A percentile compares a stretch with the other conserved stretches of the same genome.
These are phyloP conservation scores for Agaricales sp. DNA, from an alignment of 1,284 basidiomycete genomes.

Conservation along the genomic window DNA sequence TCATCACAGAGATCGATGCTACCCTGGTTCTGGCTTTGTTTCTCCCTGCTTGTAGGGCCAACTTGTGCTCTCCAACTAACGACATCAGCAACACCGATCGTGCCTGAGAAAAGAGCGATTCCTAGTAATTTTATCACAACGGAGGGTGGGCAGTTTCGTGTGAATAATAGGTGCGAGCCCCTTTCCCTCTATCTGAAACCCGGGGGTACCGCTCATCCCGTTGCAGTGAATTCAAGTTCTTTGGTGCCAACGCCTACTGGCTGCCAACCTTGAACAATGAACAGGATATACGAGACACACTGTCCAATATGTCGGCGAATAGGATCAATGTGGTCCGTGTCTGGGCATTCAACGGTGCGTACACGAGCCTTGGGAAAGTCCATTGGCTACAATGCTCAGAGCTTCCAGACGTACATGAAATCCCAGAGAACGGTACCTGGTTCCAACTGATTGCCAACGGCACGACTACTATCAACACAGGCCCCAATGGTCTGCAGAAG, in stretches of 20 bases:
- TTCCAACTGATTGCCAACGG: conserved; percentile 41
- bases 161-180: conserved; percentile 35
- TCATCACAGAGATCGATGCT: not conserved
- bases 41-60: not conserved
- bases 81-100: conserved; percentile 10
- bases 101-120: conserved; percentile 11
- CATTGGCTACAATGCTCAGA: conserved; percentile 9
- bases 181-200: conserved; percentile 4
- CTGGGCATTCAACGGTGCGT: conserved; percentile 54
- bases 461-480: conserved; percentile 42
- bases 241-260: conserved; percentile 66
- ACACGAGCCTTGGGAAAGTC: conserved; percentile 6
- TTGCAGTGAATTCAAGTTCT: conserved; percentile 37
- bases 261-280: conserved; percentile 42
- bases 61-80: conserved; percentile 10
- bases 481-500: conserved; percentile 54
- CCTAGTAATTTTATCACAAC: conserved; percentile 28
- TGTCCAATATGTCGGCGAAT: conserved; percentile 43
- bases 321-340: conserved; percentile 55
- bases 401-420: conserved; percentile 44
- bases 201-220: conserved; percentile 5
- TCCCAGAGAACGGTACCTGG: conserved; percentile 46
- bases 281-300: conserved; percentile 45
- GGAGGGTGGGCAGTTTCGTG: conserved; percentile 30
- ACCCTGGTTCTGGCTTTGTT: not conserved